A percentile compares a stretch with the other conserved stretches of the same genome.
These are phyloP conservation scores for Parathielavia appendiculata DNA, from an alignment of 495 filamentous ascomycete species.

Conservation along the genomic window DNA sequence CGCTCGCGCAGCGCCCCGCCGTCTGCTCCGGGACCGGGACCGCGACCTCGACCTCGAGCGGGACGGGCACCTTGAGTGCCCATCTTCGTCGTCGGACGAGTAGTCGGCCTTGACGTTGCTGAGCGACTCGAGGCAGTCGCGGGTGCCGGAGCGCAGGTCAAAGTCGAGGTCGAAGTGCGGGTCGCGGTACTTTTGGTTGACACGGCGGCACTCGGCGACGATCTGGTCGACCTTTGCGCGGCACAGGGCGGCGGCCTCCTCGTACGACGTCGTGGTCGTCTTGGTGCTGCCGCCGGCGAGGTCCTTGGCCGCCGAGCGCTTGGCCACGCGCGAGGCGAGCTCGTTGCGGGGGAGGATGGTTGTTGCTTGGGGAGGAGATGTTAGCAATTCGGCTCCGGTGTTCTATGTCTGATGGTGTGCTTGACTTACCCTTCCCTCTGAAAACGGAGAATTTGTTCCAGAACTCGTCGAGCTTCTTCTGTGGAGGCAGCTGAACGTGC, in stretches of 20 bases:
- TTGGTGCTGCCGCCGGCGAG: slow-evolving; percentile 21
- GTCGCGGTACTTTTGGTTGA: slow-evolving; percentile 90
- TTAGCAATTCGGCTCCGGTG: neutral
- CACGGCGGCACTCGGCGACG: slow-evolving; percentile 69
- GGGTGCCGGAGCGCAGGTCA: slow-evolving; percentile 59
- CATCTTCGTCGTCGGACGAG: neutral
- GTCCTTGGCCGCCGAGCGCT: slow-evolving; percentile 46
- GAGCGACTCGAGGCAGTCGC: slow-evolving; percentile 62
- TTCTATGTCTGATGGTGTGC: neutral
- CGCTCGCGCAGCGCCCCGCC: too few relatives aligned
- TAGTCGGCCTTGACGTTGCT: slow-evolving; percentile 26
- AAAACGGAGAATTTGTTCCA: slow-evolving; percentile 67
- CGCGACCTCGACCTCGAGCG: too few relatives aligned
- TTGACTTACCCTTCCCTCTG: slow-evolving; percentile 50
- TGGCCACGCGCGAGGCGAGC: slow-evolving; percentile 61
- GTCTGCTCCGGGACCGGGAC: too few relatives aligned
- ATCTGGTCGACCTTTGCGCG: slow-evolving; percentile 73
- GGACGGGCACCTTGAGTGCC: too few relatives aligned
- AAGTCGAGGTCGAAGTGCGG: slow-evolving; percentile 82
- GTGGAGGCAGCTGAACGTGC: slow-evolving; percentile 50
- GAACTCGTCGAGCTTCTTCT: slow-evolving; percentile 68
- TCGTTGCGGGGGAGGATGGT: slow-evolving; percentile 70
- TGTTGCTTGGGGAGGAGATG: slow-evolving; percentile 44
- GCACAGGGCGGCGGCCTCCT: slow-evolving; percentile 67
- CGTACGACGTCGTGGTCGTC: slow-evolving; percentile 57